phyloP scores from a whole-genome alignment of 495 filamentous ascomycete species.

The Penicillium fimorum region DNA sequence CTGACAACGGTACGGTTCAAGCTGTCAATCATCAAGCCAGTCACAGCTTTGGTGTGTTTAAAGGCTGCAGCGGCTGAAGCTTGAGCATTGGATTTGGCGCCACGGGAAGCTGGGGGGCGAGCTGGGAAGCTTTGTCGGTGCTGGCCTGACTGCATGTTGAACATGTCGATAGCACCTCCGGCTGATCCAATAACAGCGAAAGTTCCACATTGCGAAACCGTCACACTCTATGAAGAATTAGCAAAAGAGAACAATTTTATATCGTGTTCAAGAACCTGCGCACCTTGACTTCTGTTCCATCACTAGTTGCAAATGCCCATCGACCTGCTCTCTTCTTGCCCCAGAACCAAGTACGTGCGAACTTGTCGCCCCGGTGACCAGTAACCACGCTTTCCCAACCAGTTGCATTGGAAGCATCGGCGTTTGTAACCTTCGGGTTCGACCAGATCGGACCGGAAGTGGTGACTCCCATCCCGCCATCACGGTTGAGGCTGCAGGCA shows the following conservation, averaged over 20 bases:
- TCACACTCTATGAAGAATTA: constrained; percentile 58
- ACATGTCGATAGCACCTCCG: constrained; percentile 82
- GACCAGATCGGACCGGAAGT: constrained; percentile 75
- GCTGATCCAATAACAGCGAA: constrained; percentile 90
- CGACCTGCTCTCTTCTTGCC: constrained; percentile 86
- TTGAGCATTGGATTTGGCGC: constrained; percentile 18
- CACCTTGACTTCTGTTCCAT: constrained; percentile 74
- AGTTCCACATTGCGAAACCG: constrained; percentile 85
- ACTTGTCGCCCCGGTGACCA: constrained; percentile 82
- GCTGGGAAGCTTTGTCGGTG: constrained; percentile 84
- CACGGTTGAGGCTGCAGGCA: constrained; percentile 85
- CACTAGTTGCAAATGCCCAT: constrained; percentile 87
- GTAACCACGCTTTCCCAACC: constrained; percentile 98
- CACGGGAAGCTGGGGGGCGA: constrained; percentile 57
- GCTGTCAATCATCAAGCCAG: constrained; percentile 78
- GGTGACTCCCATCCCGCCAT: constrained; percentile 83
- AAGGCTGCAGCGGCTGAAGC: constrained; percentile 31
- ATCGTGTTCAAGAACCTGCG: constrained; percentile 7
- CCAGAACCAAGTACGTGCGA: constrained; percentile 96
- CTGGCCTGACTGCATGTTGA: constrained; percentile 90
- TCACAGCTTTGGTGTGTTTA: constrained; percentile 78
- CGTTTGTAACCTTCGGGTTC: constrained; percentile 57
- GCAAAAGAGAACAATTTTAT: background rate
- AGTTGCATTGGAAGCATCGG: constrained; percentile 64
- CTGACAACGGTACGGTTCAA: constrained; percentile 81